phyloP scores from a whole-genome alignment of 192 early-diverging fungal genomes.

The Chytriomyces sp. region DNA sequence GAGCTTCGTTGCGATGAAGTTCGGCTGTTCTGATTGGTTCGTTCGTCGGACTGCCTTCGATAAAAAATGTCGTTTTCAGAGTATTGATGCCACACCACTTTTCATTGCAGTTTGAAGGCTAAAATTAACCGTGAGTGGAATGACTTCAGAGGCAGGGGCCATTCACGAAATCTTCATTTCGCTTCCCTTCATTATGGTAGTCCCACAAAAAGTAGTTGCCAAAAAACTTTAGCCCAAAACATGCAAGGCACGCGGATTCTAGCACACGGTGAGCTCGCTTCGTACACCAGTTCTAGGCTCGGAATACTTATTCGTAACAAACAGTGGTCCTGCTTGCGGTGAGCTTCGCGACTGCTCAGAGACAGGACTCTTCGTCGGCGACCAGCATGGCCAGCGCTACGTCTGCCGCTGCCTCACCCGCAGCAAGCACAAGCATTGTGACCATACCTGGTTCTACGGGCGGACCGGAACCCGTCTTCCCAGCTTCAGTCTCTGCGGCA shows the following conservation, averaged over 20 bases:
- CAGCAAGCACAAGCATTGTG: not conserved
- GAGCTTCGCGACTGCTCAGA: not conserved
- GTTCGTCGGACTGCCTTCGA: too few relatives aligned
- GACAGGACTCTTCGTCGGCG: not conserved
- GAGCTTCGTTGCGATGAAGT: not conserved
- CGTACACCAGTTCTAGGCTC: too few relatives aligned
- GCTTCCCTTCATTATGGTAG: not conserved
- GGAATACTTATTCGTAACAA: too few relatives aligned
- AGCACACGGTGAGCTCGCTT: too few relatives aligned
- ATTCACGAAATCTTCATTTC: not conserved
- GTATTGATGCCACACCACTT: not conserved
- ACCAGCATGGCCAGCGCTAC: not conserved
- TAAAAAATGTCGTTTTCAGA: not conserved
- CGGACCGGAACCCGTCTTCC: not conserved
- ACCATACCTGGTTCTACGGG: not conserved
- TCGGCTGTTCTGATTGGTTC: too few relatives aligned
- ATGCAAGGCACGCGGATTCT: too few relatives aligned
- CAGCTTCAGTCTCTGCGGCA: not conserved
- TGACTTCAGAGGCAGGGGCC: not conserved
- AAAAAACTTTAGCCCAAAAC: constrained; percentile 29
- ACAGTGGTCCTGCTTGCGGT: not conserved
- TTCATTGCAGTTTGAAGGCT: not conserved
- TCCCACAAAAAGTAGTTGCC: constrained; percentile 20
- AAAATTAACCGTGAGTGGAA: too few relatives aligned
- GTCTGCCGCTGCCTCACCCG: not conserved